phyloP scores from a whole-genome alignment of 352 stramenopile species.

The Globisporangium uncinulatum region DNA sequence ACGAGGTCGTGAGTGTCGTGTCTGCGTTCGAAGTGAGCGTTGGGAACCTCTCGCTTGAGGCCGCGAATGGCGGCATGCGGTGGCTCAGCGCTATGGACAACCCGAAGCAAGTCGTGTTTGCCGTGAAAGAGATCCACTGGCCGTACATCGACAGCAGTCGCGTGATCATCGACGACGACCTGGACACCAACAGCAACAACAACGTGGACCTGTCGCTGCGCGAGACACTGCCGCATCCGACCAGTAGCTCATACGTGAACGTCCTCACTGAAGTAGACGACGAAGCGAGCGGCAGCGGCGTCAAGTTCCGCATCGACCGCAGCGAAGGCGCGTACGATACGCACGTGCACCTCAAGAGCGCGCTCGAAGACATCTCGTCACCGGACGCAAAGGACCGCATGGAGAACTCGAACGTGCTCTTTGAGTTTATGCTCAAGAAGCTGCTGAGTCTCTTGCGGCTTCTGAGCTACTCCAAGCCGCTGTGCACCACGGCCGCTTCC shows the following conservation, averaged over 20 bases:
- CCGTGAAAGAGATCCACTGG: slow-evolving; percentile 71
- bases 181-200: background rate
- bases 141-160: slow-evolving; percentile 42
- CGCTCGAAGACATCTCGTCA: slow-evolving; percentile 57
- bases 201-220: background rate
- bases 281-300: slow-evolving; percentile 43
- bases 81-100: slow-evolving; percentile 31
- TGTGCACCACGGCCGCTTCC: slow-evolving; percentile 4
- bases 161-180: slow-evolving; percentile 9
- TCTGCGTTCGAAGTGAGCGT: slow-evolving; percentile 54
- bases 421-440: slow-evolving; percentile 71
- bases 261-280: slow-evolving; percentile 67
- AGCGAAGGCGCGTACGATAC: slow-evolving; percentile 57
- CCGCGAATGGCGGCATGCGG: slow-evolving; percentile 16
- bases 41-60: slow-evolving; percentile 27
- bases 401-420: slow-evolving; percentile 77
- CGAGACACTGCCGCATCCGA: slow-evolving; percentile 4
- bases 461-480: slow-evolving; percentile 66
- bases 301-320: slow-evolving; percentile 71
- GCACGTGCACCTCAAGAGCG: slow-evolving; percentile 59
- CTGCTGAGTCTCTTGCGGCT: slow-evolving; percentile 61
- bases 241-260: slow-evolving; percentile 42
- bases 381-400: slow-evolving; percentile 68
- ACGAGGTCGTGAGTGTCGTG: slow-evolving; percentile 63
- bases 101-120: slow-evolving; percentile 62